A percentile compares a stretch with the other conserved stretches of the same genome.
phyloP scores from a whole-genome alignment of 2,329 filamentous ascomycete species.

The Curvularia verruculosa region DNA sequence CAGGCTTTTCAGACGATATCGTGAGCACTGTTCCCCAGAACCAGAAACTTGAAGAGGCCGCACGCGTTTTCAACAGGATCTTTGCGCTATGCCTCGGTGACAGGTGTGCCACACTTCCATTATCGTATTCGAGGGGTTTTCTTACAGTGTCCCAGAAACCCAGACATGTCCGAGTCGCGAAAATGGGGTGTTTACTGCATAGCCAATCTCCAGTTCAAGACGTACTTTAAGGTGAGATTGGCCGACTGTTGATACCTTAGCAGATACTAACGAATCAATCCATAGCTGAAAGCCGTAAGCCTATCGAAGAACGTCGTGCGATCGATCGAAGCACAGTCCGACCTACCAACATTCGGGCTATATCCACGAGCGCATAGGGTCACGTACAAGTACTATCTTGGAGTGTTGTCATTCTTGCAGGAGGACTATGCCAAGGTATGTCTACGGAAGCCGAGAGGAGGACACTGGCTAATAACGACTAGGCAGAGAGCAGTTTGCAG shows the following conservation, averaged over 20 bases:
- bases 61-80: slow-evolving; percentile 86
- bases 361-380: slow-evolving; percentile 92
- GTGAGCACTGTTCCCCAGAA: slow-evolving; percentile 69
- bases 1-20: slow-evolving; percentile 78
- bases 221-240: slow-evolving; percentile 77
- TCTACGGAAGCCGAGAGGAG: background rate
- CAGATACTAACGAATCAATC: slow-evolving; percentile 8
- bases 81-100: slow-evolving; percentile 91
- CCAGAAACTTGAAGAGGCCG: slow-evolving; percentile 87
- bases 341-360: slow-evolving; percentile 78
- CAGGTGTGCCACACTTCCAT: slow-evolving; percentile 61
- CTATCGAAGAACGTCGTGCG: slow-evolving; percentile 89
- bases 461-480: slow-evolving; percentile 20
- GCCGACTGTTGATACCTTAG: background rate
- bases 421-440: slow-evolving; percentile 83
- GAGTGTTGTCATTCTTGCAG: slow-evolving; percentile 90
- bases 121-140: slow-evolving; percentile 9
- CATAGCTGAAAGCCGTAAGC: slow-evolving; percentile 78
- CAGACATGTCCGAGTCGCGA: slow-evolving; percentile 78
- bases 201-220: slow-evolving; percentile 95
- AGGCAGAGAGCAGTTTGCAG: slow-evolving; percentile 63
- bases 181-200: slow-evolving; percentile 99
- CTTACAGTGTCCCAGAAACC: slow-evolving; percentile 63
- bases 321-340: slow-evolving; percentile 75
- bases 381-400: slow-evolving; percentile 95